Base-by-base conservation (phyloP, 352 stramenopile species). In the Phytopythium sindhum region DNA sequence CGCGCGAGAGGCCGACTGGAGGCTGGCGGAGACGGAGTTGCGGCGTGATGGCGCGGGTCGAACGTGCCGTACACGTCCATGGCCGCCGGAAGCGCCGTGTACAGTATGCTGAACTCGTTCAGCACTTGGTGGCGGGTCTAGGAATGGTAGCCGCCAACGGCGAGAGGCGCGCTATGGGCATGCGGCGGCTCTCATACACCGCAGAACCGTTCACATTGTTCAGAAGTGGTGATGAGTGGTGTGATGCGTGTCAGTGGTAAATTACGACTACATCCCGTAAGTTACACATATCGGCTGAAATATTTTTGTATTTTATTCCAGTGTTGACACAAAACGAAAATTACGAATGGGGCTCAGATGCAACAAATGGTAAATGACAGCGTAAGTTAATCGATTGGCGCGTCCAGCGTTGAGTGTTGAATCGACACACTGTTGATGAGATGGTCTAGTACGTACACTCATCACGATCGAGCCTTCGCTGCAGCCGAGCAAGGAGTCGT, bases 21-120 rank as follows among this genome's bases (percentile, higher is more conserved):
- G 1, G 42, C 1, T 26, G 21, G 21, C 10, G 42, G 31, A 12
- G 51, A 19, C 17, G 51, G 10, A 21, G 15, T 19, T 19, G 9
- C 21, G 51, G 0, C 19, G 21, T 9, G 17, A 5, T 10, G 51
- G 41, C 31, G 29, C 29, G 28, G 19, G 0, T 39, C 51, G 29
- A 57, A 57, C 19, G 51, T 57, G 17, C 51, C 51, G 29, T 57
- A 57, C 19, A 31, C 51, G 29, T 57, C 51, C 29, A 42, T 44
- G 19, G 4, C 19, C 51, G 33, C 23, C 1, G 28, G 23, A 4
- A 41, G 19, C 2, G 28, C 50, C 26, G 42, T 6, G 21, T 4
- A 50, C 42, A 50, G n/a, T 12, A n/a, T 8, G 50, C 31, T 42
- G 50, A 28, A 3, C 1, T 14, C 2, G 19, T 2, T 50, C 5